Evolutionary conservation across 371 early-diverging fungal genomes (phyloP), one percentile per base, ranked within the genome.

Genomic region (Astathelohania contejeani): DNA sequence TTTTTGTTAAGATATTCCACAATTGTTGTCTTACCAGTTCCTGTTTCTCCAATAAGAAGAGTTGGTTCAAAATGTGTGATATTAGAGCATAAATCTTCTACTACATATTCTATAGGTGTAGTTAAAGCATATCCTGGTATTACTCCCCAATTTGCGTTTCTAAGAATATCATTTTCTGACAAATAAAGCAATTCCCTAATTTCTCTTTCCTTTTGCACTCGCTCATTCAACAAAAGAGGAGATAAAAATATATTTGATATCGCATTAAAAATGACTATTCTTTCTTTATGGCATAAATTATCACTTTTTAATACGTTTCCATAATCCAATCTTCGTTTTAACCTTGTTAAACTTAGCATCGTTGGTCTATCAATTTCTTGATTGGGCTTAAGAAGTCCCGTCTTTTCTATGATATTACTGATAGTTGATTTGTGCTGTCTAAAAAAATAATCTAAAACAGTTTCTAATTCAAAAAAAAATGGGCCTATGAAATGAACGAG

Each of bases 1-100:
- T 81, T 76, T 26, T 81, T 75, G 35, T 40, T 3, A 92, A 86
- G 25, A 99, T 76, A 47, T 72, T 99, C 95, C 12, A 99, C 83
- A 1, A 88, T 80, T 0, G 94, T 87, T 0, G 99, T 99, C 73
- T 99, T 99, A 53, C 99, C 99, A 0, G 90, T 87, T 45, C 99
- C 99, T 0, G 99, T 99, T 68, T 95, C 95, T 54, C 99, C 99
- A 1, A 94, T 83, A 1, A 99, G 74, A 22, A 97, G 69, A 0
- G 87, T 82, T 14, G 92, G 88, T 67, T 89, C 90, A 16, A 32
- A 40, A 19, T 47, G 22, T 37, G 19, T 45, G 3, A 68, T 49
- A 45, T 62, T 59, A 24, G 29, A 42, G 19, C 56, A n/a, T 23
- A 67, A 14, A 25, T 49, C 42, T 32, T 39, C 25, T 22, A 67